Base-by-base conservation (phyloP, 192 early-diverging fungal species). In the Coemansia guatemalensis region DNA sequence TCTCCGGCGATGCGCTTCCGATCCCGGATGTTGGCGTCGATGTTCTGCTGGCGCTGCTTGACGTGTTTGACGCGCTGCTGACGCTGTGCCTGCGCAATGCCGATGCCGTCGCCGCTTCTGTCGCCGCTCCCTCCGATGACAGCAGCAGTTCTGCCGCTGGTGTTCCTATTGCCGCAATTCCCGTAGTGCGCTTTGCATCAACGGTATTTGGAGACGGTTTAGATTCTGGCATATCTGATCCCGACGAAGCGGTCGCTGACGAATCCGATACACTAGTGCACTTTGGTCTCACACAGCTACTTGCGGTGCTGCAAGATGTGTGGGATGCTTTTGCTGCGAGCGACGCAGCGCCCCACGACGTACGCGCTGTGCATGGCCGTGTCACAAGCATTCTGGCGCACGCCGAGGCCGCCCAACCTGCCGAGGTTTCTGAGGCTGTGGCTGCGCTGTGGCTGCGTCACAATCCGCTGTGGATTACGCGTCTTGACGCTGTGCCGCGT, bases 401-500 rank as follows among this genome's bases (percentile, higher is more conserved):
- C 29, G 72, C 73, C 1, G 56, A 56, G 0, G 22, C 44, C 0
- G 67, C 48, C 2, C 73, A 72, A 58, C 69, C 68, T 8, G 56
- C 66, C 1, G 73, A 75, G 20, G 58, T 75, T 25, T 51, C 73
- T 1, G 69, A 75, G 50, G 78, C 78, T 0, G 59, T 63, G 20
- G 73, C 63, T 25, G 73, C 63, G 11, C 48, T 81, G 56, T 81
- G 78, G 78, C 49, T 63, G 4, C 17, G 53, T 30, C 67, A 75
- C 56, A 81, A 81, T 47, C 73, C 78, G 29, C 50, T 59, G 14
- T 81, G 78, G 78, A 64, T 64, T 49, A 74, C 67, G 3, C 53
- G 33, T 11, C 52, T 79, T 22, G 63, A 68, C 23, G 22, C 66
- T 4, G 47, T 35, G 2, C 41, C 59, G 8, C 56, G 69, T 11